Base-by-base conservation (phyloP, 768 basidiomycete genomes). In the Russula earlei region DNA sequence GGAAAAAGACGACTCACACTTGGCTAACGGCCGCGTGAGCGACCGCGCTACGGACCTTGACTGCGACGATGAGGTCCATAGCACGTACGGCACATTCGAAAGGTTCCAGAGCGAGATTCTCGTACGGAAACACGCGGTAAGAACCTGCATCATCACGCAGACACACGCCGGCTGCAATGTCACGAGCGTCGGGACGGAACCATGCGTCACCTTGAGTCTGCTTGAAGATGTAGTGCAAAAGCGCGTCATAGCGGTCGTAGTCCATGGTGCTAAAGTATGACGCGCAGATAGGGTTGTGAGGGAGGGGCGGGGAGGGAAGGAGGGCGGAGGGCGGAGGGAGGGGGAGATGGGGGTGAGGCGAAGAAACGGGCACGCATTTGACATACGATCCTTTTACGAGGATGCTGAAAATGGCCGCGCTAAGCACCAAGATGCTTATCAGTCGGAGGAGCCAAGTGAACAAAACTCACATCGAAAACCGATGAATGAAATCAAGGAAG, bases 91-190 rank as follows among this genome's bases (percentile, higher is more conserved):
- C 80, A 5, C 72, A 69, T 69, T 80, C 79, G 64, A 82, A 82
- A 0, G 76, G 76, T 62, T 74, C 75, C 58, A 82, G 72, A 4
- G 72, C 75, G 56, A 75, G 68, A 64, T 76, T 70, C 58, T 79
- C 75, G 57, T 79, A 78, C 1, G 81, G 80, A 62, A 79, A 82
- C 27, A 80, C 78, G 52, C 81, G 74, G 59, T 76, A 79, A 24
- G 71, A 71, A 58, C 74, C 72, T 45, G 72, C 67, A 52, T 74
- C 73, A 0, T 77, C 75, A 61, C 77, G 75, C 44, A 78, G 70
- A 66, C 75, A 76, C 2, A 78, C 77, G 51, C 77, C 77, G 11
- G 73, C 71, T 0, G 74, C 67, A 53, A 77, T 71, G 19, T 71
- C 68, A 59, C 74, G 74, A 55, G 77, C 77, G 61, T 73, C 74